Evolutionary conservation across 306 rosid species (phyloP).

Genomic region (Prunus dulcis): DNA sequence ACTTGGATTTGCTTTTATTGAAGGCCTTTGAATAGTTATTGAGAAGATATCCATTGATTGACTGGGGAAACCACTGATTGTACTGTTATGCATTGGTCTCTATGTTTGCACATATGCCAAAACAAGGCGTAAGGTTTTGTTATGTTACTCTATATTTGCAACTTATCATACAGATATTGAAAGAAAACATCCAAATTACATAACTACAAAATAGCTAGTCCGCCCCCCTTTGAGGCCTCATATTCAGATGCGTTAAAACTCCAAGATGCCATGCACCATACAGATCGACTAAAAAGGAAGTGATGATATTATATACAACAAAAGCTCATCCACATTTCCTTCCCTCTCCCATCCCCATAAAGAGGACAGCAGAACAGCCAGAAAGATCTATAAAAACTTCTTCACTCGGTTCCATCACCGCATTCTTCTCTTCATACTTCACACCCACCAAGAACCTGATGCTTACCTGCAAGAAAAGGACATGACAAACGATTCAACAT

Average conservation of each 20-base stretch:
- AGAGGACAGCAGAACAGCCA: background rate
- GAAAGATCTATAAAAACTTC: background rate
- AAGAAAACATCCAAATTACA: background rate
- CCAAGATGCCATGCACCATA: no score
- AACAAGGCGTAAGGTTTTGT: no score
- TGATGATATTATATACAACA: slow-evolving; percentile 3
- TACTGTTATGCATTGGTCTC: no score
- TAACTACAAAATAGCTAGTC: background rate
- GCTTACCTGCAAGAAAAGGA: slow-evolving; percentile 40
- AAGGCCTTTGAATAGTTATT: no score
- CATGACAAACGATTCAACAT: background rate
- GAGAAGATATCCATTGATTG: no score
- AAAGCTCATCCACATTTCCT: background rate
- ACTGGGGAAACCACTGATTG: no score
- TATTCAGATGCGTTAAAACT: background rate
- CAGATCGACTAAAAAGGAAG: background rate
- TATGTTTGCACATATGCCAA: no score
- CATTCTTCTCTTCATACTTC: slow-evolving; percentile 59
- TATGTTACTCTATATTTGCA: no score
- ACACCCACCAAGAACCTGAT: slow-evolving; percentile 77
- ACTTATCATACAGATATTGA: no score
- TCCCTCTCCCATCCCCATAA: background rate
- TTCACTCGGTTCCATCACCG: slow-evolving; percentile 35
- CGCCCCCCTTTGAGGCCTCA: background rate
- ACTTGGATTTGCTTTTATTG: no score